A percentile compares a stretch with the other conserved stretches of the same genome.
Conservation (phyloP, 73 alveolate genomes). For the Symbiodinium natans region DNA sequence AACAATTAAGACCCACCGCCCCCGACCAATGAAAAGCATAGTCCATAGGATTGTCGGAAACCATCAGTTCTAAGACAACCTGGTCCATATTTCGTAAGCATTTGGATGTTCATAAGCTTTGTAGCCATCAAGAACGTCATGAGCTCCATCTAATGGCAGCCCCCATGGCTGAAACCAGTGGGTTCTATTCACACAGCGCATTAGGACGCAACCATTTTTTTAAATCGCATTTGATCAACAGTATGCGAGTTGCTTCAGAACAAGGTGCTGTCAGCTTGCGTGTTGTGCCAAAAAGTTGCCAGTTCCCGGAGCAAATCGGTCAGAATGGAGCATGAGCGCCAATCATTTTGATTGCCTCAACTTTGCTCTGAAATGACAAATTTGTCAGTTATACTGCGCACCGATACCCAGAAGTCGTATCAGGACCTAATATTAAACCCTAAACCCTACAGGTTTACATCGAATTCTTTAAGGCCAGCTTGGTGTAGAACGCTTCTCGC, state of each 20-base stretch:
- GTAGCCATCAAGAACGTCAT: background rate
- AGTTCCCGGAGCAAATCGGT: background rate
- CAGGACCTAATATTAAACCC: background rate
- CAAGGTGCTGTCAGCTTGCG: background rate
- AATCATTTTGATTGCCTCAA: background rate
- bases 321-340: background rate
- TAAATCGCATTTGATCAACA: background rate
- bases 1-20: too few species aligned
- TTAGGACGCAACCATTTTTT: background rate
- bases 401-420: background rate
- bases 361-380: too few species aligned
- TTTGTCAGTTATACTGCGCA: too few species aligned
- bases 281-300: background rate
- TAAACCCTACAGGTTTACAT: too few species aligned
- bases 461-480: too few species aligned
- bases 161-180: background rate
- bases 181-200: background rate
- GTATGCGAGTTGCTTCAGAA: background rate
- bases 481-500: background rate
- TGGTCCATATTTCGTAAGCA: too few species aligned
- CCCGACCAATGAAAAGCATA: too few species aligned
- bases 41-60: too few species aligned
- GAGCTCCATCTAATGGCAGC: background rate
- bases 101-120: too few species aligned
- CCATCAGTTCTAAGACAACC: too few species aligned